These are phyloP conservation scores for Cinnamomum micranthum DNA, from an alignment of 164 flowering plant species.

Conservation along the genomic window DNA sequence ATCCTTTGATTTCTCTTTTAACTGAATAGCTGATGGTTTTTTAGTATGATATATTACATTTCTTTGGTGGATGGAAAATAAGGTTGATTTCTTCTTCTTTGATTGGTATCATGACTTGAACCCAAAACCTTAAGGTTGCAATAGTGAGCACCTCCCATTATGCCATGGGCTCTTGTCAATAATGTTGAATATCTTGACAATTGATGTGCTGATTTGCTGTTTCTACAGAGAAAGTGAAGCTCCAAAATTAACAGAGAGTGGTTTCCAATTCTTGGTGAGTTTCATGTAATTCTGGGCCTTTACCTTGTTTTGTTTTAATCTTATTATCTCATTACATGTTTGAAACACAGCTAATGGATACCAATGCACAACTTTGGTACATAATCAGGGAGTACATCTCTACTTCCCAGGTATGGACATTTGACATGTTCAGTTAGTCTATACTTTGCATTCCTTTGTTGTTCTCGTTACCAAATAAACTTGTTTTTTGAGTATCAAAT, in stretches of 20 bases:
- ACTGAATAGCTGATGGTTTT: slow-evolving; percentile 1
- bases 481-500: neutral
- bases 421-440: neutral
- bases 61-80: neutral
- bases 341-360: slow-evolving; percentile 78
- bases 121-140: neutral
- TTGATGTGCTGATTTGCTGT: neutral
- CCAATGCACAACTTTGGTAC: slow-evolving; percentile 97
- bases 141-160: neutral
- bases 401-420: slow-evolving; percentile 68
- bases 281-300: slow-evolving; percentile 2
- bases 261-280: slow-evolving; percentile 92
- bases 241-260: slow-evolving; percentile 77
- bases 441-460: neutral
- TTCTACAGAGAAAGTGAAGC: slow-evolving; percentile 72
- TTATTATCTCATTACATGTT: slow-evolving; percentile 7
- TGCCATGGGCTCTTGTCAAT: neutral
- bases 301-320: slow-evolving; percentile 8
- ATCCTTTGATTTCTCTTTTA: slow-evolving; percentile 3
- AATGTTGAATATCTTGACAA: too few species aligned
- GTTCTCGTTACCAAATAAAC: neutral
- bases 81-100: neutral
- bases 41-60: neutral
- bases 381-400: slow-evolving; percentile 90
- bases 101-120: neutral